A percentile compares a stretch with the other conserved stretches of the same genome.
Evolutionary conservation across 2,329 filamentous ascomycete genomes (phyloP).

Genomic region (Penicillium sclerotiorum): DNA sequence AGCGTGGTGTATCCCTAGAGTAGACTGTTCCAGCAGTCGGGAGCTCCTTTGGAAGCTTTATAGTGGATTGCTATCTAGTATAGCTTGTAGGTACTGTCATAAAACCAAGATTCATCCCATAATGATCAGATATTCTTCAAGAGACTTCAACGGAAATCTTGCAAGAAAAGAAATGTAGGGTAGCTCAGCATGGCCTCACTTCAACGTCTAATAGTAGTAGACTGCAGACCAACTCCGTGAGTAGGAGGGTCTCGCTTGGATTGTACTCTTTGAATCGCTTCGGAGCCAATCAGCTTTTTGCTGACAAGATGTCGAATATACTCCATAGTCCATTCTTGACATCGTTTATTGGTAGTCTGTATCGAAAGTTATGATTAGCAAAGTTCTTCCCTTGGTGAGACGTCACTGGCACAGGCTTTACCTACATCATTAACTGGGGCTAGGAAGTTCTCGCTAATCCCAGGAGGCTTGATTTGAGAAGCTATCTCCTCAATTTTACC

Average conservation of each 20-base stretch:
- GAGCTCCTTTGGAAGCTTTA: background rate
- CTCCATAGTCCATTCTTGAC: conserved; percentile 40
- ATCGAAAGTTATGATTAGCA: background rate
- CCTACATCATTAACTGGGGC: conserved; percentile 39
- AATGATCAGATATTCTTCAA: too few species aligned
- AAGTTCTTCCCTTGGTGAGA: too few species aligned
- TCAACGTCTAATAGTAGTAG: conserved; percentile 6
- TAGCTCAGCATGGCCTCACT: too few species aligned
- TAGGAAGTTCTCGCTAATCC: conserved; percentile 37
- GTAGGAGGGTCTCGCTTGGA: conserved; percentile 31
- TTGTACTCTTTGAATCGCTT: conserved; percentile 31
- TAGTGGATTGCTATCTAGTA: background rate
- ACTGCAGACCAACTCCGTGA: conserved; percentile 31
- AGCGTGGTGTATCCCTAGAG: too few species aligned
- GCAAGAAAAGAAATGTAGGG: too few species aligned
- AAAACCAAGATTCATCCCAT: too few species aligned
- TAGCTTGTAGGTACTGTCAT: background rate
- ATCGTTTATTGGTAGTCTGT: conserved; percentile 36
- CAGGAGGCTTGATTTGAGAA: conserved; percentile 28
- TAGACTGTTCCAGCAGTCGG: too few species aligned
- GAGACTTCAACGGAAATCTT: too few species aligned
- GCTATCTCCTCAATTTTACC: conserved; percentile 32
- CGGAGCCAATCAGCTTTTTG: conserved; percentile 20
- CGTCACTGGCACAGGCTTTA: background rate
- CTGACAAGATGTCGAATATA: conserved; percentile 30